phyloP scores from a whole-genome alignment of 352 stramenopile genomes.

The Halophytophthora polymorphica region DNA sequence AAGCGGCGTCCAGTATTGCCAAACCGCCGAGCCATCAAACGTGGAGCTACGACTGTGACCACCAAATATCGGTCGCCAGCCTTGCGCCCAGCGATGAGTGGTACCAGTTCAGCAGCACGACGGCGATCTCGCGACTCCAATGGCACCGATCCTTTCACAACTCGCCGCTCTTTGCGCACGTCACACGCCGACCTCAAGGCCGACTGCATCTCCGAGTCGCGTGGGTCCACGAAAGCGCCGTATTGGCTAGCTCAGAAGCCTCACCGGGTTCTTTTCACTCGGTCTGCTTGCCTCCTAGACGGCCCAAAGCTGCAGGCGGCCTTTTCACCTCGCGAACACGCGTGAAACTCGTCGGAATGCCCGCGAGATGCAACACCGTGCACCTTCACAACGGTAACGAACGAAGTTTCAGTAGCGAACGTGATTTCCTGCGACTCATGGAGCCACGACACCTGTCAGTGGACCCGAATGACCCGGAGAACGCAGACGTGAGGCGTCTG shows the following conservation, averaged over 20 bases:
- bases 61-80: slow-evolving; percentile 35
- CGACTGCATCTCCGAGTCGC: slow-evolving; percentile 37
- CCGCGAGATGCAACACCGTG: slow-evolving; percentile 5
- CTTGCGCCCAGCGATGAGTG: slow-evolving; percentile 53
- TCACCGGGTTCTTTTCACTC: not conserved
- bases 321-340: slow-evolving; percentile 3
- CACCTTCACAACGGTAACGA: slow-evolving; percentile 24
- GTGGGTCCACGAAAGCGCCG: slow-evolving; percentile 29
- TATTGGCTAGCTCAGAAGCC: not conserved
- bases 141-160: slow-evolving; percentile 70
- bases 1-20: slow-evolving; percentile 2
- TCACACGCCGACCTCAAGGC: slow-evolving; percentile 41
- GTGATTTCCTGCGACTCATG: slow-evolving; percentile 59
- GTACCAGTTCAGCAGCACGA: slow-evolving; percentile 72
- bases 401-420: slow-evolving; percentile 47
- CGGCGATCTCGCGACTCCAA: slow-evolving; percentile 27
- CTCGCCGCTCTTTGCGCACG: slow-evolving; percentile 36
- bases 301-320: slow-evolving; percentile 15
- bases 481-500: slow-evolving; percentile 44
- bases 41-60: slow-evolving; percentile 3
- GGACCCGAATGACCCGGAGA: slow-evolving; percentile 78
- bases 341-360: slow-evolving; percentile 21
- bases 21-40: slow-evolving; percentile 4
- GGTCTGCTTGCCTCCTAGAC: slow-evolving; percentile 23
- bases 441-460: slow-evolving; percentile 29